Evolutionary conservation across 208 protist genomes (phyloP).

Genomic region (Trypanosoma melophagium): DNA sequence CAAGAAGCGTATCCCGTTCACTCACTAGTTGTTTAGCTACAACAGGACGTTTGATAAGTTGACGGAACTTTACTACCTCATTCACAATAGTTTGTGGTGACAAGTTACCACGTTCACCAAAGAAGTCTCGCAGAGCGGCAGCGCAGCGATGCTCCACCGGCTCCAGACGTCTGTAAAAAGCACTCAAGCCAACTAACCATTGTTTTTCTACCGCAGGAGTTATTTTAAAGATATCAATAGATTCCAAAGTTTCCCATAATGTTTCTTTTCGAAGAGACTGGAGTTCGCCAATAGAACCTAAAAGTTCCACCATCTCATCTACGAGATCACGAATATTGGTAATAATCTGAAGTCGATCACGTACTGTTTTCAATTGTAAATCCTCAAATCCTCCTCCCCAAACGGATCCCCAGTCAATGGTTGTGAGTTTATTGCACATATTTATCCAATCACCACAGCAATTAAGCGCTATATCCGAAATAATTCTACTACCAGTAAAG

Average conservation of each 20-base stretch:
- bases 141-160: conserved; percentile 86
- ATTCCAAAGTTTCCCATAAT: conserved; percentile 79
- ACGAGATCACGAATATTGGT: conserved; percentile 61
- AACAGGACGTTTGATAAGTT: conserved; percentile 85
- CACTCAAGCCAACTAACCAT: conserved; percentile 63
- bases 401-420: conserved; percentile 76
- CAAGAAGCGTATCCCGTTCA: conserved; percentile 81
- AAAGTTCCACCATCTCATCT: conserved; percentile 72
- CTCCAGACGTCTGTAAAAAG: conserved; percentile 84
- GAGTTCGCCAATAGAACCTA: conserved; percentile 45
- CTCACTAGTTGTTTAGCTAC: conserved; percentile 83
- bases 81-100: conserved; percentile 84
- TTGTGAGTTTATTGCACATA: conserved; percentile 69
- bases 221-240: conserved; percentile 67
- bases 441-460: conserved; percentile 79
- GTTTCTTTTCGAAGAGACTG: conserved; percentile 56
- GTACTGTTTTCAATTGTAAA: conserved; percentile 44
- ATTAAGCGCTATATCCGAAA: conserved; percentile 60
- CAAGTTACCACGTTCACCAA: conserved; percentile 57
- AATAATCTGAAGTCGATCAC: conserved; percentile 53
- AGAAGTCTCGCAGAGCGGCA: conserved; percentile 69
- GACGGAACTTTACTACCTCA: conserved; percentile 77
- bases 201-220: conserved; percentile 47
- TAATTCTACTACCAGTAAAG: conserved; percentile 52
- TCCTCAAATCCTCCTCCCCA: conserved; percentile 71